Base-by-base conservation (phyloP, 208 protist genomes). In the Leishmania braziliensis region DNA sequence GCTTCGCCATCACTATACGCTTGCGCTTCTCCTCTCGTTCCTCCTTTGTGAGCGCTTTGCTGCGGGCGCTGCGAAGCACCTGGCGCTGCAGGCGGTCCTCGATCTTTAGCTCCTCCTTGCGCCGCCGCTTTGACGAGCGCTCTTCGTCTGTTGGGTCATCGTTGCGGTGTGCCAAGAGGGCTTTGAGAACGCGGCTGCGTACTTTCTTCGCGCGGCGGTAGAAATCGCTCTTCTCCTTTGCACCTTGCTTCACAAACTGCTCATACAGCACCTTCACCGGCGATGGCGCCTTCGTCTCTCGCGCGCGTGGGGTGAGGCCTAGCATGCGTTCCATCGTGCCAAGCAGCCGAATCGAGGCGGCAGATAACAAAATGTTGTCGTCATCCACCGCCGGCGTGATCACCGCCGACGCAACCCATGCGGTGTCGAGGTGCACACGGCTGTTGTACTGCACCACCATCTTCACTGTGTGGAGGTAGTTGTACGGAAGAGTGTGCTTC, bases 391-490 rank as follows among this genome's bases (percentile, higher is more conserved):
- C 93, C 51, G 87, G 84, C 39, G 62, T 74, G 29, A 96, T 84
- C 16, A 97, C 73, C 0, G 85, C 79, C 5, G 75, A 50, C 16
- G 84, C 78, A 20, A 95, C 85, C 91, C 91, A 96, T 46, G 79
- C 79, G 43, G 88, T 82, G 80, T 96, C 91, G 18, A 97, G 87
- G 50, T 90, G 82, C 60, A 97, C 89, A 63, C 91, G 91, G 71
- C 83, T 92, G 83, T 96, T 96, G 86, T 97, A 97, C 86, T 95
- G 87, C 79, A 96, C 14, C 3, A 95, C 86, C 89, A 96, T 94
- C 84, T 95, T 95, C 16, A 96, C 56, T 10, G 87, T 83, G 82
- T 96, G 95, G 26, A 97, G 81, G 79, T 94, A 97, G 78, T 88
- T 88, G 88, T 93, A 95, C 48, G 89, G 87, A 5, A 94, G 76